Conservation (phyloP, 1,284 basidiomycete species). For the Pascua guehoae region DNA sequence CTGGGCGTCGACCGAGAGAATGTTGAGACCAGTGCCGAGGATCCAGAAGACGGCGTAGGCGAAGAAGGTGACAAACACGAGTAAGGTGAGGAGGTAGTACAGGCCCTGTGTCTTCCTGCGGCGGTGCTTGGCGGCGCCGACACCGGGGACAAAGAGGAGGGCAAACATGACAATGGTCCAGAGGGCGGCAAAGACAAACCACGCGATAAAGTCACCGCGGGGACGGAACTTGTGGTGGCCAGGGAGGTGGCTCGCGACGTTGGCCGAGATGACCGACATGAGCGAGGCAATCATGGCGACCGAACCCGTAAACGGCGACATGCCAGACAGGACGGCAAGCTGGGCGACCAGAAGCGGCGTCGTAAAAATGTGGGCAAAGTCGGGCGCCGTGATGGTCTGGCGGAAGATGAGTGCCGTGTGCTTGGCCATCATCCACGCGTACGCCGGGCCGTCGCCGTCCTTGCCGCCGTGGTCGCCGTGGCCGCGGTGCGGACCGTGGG, state of each 20-base stretch:
- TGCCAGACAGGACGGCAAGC: slow-evolving; percentile 35
- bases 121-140: slow-evolving; percentile 31
- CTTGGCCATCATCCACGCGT: background rate
- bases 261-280: background rate
- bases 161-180: slow-evolving; percentile 27
- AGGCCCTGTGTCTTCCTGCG: slow-evolving; percentile 33
- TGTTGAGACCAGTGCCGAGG: slow-evolving; percentile 37
- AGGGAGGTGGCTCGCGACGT: background rate
- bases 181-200: slow-evolving; percentile 29
- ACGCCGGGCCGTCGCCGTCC: slow-evolving; percentile 1
- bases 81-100: slow-evolving; percentile 32
- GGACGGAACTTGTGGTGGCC: slow-evolving; percentile 1
- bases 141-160: slow-evolving; percentile 35
- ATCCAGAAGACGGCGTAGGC: slow-evolving; percentile 42
- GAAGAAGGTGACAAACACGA: slow-evolving; percentile 35
- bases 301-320: slow-evolving; percentile 34
- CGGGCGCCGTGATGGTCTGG: slow-evolving; percentile 34
- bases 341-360: slow-evolving; percentile 36
- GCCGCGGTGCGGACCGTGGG: background rate
- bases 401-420: slow-evolving; percentile 20
- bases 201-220: slow-evolving; percentile 14
- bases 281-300: slow-evolving; percentile 22
- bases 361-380: slow-evolving; percentile 27
- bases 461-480: slow-evolving; percentile 1
- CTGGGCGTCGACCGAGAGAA: slow-evolving; percentile 40